Percentiles rank a stretch among this genome's conserved stretches.
These are phyloP conservation scores for Leptographium procerum DNA, from an alignment of 2,329 filamentous ascomycete species.

Conservation along the genomic window DNA sequence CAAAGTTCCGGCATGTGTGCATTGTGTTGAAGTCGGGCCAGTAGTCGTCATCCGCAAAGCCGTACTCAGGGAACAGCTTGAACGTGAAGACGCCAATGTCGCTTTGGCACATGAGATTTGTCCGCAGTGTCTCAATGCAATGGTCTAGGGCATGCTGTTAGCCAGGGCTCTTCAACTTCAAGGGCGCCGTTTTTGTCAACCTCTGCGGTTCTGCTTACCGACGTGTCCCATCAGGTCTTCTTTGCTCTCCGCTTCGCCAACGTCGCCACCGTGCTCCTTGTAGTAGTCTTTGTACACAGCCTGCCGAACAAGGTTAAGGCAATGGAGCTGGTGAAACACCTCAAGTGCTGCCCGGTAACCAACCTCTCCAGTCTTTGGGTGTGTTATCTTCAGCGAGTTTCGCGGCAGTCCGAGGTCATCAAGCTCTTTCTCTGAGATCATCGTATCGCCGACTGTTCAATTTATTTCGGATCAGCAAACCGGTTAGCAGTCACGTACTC, in stretches of 20 bases:
- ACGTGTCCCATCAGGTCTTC: constrained; percentile 33
- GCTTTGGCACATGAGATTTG: constrained; percentile 43
- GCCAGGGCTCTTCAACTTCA: background rate
- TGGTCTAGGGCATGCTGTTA: constrained; percentile 26
- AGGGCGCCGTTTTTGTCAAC: background rate
- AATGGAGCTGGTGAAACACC: constrained; percentile 46
- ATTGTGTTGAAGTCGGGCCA: constrained; percentile 44
- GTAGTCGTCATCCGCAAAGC: constrained; percentile 29
- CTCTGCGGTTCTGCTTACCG: constrained; percentile 16
- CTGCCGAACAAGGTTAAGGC: constrained; percentile 35
- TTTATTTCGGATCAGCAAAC: background rate
- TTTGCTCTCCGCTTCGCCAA: constrained; percentile 24
- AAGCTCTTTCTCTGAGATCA: constrained; percentile 44
- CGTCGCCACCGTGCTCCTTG: constrained; percentile 33
- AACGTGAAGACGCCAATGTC: constrained; percentile 45
- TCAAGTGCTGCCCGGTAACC: constrained; percentile 50
- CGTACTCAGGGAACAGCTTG: constrained; percentile 32
- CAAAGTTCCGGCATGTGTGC: constrained; percentile 43
- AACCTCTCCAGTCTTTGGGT: constrained; percentile 42
- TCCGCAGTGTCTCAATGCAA: constrained; percentile 40
- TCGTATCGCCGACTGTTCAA: constrained; percentile 44
- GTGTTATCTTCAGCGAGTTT: constrained; percentile 40
- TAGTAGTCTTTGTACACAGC: constrained; percentile 40
- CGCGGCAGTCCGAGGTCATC: constrained; percentile 40
- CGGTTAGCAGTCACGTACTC: background rate